Conservation (phyloP, 352 stramenopile genomes). For the Pythium phragmitis region DNA sequence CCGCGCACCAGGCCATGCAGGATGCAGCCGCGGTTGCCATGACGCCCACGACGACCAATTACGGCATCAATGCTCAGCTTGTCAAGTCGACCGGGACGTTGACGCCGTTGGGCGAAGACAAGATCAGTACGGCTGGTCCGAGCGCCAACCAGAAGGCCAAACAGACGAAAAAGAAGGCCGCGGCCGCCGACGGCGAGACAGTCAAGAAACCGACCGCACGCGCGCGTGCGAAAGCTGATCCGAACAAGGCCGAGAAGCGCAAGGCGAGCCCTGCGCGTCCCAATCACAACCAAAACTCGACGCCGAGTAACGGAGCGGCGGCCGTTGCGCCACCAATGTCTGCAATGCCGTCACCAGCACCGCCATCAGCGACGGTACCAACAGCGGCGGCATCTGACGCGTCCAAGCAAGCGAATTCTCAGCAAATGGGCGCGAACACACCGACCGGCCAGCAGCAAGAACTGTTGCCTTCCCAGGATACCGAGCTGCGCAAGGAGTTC, state of each 20-base stretch:
- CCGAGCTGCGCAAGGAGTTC: conserved; percentile 39
- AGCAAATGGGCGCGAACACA: conserved; percentile 15
- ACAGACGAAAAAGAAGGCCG: conserved; percentile 29
- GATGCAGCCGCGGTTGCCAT: conserved; percentile 15
- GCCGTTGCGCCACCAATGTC: neutral
- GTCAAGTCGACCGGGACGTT: conserved; percentile 23
- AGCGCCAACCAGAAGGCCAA: conserved; percentile 23
- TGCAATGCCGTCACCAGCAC: neutral
- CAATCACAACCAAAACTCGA: neutral
- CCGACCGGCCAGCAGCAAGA: conserved; percentile 18
- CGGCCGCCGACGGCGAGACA: conserved; percentile 19
- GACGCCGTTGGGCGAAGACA: conserved; percentile 30
- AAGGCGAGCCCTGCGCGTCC: conserved; percentile 23
- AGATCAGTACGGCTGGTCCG: conserved; percentile 18
- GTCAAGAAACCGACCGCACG: conserved; percentile 37
- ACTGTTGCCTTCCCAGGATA: conserved; percentile 33
- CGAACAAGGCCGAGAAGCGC: conserved; percentile 27
- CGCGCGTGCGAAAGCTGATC: conserved; percentile 25
- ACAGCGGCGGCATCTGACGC: neutral
- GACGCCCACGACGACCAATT: conserved; percentile 31
- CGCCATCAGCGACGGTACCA: neutral
- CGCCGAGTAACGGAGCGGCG: neutral
- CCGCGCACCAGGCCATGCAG: neutral
- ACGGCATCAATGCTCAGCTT: conserved; percentile 18
- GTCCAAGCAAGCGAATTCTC: conserved; percentile 11